Evolutionary conservation across 2,329 filamentous ascomycete species (phyloP).

Genomic region (Aspergillus sp.): DNA sequence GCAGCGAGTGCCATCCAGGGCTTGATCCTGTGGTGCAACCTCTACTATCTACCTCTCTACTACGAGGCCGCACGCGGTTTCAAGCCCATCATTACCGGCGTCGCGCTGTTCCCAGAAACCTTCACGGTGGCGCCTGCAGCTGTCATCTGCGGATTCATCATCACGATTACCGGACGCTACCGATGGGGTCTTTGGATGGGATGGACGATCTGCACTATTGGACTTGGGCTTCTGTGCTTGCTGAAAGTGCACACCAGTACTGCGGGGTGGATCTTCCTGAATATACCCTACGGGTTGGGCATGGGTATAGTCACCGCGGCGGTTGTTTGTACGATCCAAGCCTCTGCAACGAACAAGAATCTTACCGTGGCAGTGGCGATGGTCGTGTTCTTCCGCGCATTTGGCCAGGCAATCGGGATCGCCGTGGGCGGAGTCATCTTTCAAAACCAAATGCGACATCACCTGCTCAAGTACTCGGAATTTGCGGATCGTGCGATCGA

Average conservation of each 20-base stretch:
- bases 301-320: slow-evolving; percentile 62
- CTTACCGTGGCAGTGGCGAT: slow-evolving; percentile 60
- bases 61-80: slow-evolving; percentile 49
- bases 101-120: slow-evolving; percentile 59
- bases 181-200: slow-evolving; percentile 60
- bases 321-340: slow-evolving; percentile 62
- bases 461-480: slow-evolving; percentile 47
- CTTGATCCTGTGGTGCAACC: slow-evolving; percentile 43
- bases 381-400: slow-evolving; percentile 62
- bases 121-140: slow-evolving; percentile 63
- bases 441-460: slow-evolving; percentile 59
- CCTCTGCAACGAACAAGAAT: slow-evolving; percentile 54
- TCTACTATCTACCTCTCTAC: slow-evolving; percentile 55
- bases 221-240: slow-evolving; percentile 48
- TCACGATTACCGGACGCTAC: slow-evolving; percentile 58
- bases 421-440: slow-evolving; percentile 66
- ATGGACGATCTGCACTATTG: slow-evolving; percentile 56
- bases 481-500: slow-evolving; percentile 46
- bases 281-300: slow-evolving; percentile 56
- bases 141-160: slow-evolving; percentile 46
- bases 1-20: slow-evolving; percentile 39
- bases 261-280: slow-evolving; percentile 58
- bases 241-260: slow-evolving; percentile 45
- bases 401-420: slow-evolving; percentile 64
- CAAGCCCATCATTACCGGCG: slow-evolving; percentile 53